Evolutionary conservation across 495 filamentous ascomycete genomes (phyloP).

Genomic region (Neurospora sp.): DNA sequence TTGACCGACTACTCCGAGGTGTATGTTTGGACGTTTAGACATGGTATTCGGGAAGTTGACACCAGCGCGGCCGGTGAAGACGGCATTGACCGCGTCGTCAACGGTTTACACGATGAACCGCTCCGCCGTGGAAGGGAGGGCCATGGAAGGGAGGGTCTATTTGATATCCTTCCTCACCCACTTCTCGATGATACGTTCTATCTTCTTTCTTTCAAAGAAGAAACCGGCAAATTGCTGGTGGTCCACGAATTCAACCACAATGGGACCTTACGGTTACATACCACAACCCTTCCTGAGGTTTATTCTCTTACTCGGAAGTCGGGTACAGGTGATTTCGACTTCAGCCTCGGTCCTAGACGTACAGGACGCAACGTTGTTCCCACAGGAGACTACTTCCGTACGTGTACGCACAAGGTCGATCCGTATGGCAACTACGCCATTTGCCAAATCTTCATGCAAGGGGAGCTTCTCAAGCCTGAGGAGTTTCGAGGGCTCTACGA

Average conservation of each 20-base stretch:
- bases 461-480: neutral
- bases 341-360: neutral
- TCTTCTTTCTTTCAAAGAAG: neutral
- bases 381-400: neutral
- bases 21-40: constrained; percentile 1
- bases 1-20: neutral
- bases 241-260: neutral
- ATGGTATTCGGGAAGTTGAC: neutral
- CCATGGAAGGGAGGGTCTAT: neutral
- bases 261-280: neutral
- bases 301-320: neutral
- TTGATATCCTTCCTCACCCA: neutral
- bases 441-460: neutral
- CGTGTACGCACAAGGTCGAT: neutral
- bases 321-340: neutral
- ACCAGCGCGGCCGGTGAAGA: neutral
- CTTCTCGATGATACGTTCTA: neutral
- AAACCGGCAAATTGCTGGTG: neutral
- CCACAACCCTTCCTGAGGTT: neutral
- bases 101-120: accelerated
- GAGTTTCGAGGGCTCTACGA: neutral
- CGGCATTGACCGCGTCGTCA: neutral
- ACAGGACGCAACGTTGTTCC: neutral
- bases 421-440: neutral
- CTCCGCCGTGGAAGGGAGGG: neutral